These are phyloP conservation scores for Penicillium cosmopolitanum DNA, from an alignment of 495 filamentous ascomycete genomes.

Conservation along the genomic window DNA sequence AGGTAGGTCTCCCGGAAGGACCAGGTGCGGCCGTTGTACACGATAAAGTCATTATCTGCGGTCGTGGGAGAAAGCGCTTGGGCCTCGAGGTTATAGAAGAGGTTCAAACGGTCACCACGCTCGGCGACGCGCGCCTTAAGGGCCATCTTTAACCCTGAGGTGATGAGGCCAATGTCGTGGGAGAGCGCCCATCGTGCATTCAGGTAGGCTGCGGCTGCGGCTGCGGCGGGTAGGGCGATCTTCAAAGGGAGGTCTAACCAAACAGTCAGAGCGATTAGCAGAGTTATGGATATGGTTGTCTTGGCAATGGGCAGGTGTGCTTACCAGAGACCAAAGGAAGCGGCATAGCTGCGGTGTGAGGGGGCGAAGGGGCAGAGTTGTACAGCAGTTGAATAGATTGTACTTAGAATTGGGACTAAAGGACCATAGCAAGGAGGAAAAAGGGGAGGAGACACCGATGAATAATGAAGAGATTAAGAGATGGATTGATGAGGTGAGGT, in stretches of 20 bases:
- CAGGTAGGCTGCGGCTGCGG: slow-evolving; percentile 75
- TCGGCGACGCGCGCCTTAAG: slow-evolving; percentile 47
- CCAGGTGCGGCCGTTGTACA: slow-evolving; percentile 76
- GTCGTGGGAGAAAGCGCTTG: slow-evolving; percentile 61
- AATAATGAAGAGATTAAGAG: no score
- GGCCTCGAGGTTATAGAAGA: slow-evolving; percentile 80
- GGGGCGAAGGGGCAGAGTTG: no score
- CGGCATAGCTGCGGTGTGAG: slow-evolving; percentile 1
- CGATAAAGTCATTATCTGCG: slow-evolving; percentile 64
- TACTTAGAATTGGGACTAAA: no score
- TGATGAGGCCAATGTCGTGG: slow-evolving; percentile 66
- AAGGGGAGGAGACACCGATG: no score
- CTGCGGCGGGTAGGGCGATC: slow-evolving; percentile 65
- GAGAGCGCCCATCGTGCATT: slow-evolving; percentile 72
- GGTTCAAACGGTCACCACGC: slow-evolving; percentile 63
- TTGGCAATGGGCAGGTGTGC: background rate
- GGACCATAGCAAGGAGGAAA: no score
- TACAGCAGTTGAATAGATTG: no score
- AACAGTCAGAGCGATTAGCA: slow-evolving; percentile 4
- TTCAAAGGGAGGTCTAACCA: slow-evolving; percentile 44
- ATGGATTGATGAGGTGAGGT: background rate
- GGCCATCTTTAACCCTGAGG: slow-evolving; percentile 45
- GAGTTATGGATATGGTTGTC: background rate
- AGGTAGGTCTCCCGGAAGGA: slow-evolving; percentile 84
- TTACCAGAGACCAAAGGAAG: slow-evolving; percentile 16